phyloP scores from a whole-genome alignment of 2,329 filamentous ascomycete genomes.

The Helminthosporium solani region DNA sequence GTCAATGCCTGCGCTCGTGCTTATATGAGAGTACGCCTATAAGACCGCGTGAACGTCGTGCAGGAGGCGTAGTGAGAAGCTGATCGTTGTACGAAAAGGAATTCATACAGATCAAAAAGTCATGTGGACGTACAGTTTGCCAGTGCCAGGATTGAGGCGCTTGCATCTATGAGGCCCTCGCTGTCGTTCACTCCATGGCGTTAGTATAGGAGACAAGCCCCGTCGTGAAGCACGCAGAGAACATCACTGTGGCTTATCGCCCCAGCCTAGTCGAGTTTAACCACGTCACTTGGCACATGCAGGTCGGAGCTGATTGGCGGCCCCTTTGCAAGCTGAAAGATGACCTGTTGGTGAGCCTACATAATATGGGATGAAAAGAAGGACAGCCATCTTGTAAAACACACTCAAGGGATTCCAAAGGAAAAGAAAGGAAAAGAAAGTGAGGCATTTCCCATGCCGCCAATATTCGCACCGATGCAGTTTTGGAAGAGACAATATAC shows the following conservation, averaged over 20 bases:
- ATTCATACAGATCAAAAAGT: not conserved
- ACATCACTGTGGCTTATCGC: not conserved
- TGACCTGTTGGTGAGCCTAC: not conserved
- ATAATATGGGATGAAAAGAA: not conserved
- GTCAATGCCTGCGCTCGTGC: no score
- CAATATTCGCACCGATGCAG: not conserved
- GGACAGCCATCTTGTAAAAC: not conserved
- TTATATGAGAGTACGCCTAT: no score
- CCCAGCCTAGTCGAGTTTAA: not conserved
- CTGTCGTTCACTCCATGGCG: not conserved
- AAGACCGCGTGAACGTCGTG: not conserved
- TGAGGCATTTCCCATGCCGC: not conserved
- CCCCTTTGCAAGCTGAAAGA: slow-evolving; percentile 1
- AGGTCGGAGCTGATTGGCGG: slow-evolving; percentile 1
- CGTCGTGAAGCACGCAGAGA: not conserved
- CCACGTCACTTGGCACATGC: not conserved
- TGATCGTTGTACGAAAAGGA: not conserved
- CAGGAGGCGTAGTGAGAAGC: not conserved
- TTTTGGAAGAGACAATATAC: not conserved
- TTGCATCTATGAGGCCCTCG: not conserved
- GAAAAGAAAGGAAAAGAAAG: not conserved
- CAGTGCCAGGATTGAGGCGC: not conserved
- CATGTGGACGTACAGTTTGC: not conserved
- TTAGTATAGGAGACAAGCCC: not conserved
- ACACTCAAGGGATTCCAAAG: not conserved